Evolutionary conservation across 2,329 filamentous ascomycete genomes (phyloP).

Genomic region (Trichoderma polysporum): DNA sequence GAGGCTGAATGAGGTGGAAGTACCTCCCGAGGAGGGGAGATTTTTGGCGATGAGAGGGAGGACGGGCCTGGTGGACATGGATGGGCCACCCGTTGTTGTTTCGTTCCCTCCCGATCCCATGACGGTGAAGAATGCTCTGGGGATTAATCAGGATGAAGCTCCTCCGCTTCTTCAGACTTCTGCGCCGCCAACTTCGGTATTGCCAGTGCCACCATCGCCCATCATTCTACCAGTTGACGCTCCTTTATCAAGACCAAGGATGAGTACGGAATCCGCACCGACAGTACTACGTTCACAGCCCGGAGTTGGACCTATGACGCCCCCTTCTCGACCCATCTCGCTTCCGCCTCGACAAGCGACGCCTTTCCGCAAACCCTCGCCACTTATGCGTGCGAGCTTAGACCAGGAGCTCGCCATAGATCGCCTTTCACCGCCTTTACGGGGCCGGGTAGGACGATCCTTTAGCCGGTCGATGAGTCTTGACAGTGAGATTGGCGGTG

Average conservation of each 20-base stretch:
- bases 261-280: constrained; percentile 32
- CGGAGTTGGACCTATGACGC: constrained; percentile 25
- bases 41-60: constrained; percentile 33
- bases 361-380: constrained; percentile 33
- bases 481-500: constrained; percentile 30
- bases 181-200: not conserved
- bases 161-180: not conserved
- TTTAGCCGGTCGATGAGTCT: constrained; percentile 39
- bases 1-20: constrained; percentile 45
- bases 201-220: constrained; percentile 33
- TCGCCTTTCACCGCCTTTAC: constrained; percentile 37
- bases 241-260: constrained; percentile 19
- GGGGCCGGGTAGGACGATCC: constrained; percentile 32
- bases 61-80: constrained; percentile 28
- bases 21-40: constrained; percentile 31
- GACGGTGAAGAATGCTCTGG: constrained; percentile 34
- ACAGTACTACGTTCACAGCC: not conserved
- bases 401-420: constrained; percentile 42
- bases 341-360: constrained; percentile 34
- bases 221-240: constrained; percentile 33
- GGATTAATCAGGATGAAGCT: constrained; percentile 30
- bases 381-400: constrained; percentile 37
- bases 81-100: not conserved
- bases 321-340: constrained; percentile 30
- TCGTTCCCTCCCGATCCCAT: constrained; percentile 23